phyloP scores from a whole-genome alignment of 345 rosid genomes.

The Clarkia xantiana region DNA sequence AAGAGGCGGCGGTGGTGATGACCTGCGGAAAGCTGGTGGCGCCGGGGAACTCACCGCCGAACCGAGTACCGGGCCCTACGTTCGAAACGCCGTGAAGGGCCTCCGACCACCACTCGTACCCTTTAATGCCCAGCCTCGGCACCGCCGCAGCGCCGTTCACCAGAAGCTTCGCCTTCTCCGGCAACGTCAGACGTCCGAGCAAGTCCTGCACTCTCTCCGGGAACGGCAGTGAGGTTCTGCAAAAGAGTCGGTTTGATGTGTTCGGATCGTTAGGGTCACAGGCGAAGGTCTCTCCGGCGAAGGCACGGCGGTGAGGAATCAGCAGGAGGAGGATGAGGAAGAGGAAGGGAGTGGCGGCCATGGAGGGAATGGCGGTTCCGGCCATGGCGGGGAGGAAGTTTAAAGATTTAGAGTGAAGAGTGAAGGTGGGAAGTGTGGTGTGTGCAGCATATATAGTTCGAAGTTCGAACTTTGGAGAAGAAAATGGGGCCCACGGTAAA shows the following conservation, averaged over 20 bases:
- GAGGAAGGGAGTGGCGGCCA: not conserved
- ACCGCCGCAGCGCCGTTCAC: slow-evolving; percentile 53
- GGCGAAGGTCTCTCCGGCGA: slow-evolving; percentile 37
- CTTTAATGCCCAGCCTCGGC: slow-evolving; percentile 63
- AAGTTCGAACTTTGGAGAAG: no score
- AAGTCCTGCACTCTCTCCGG: slow-evolving; percentile 48
- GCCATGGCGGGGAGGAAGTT: not conserved
- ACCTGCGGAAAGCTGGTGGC: slow-evolving; percentile 97
- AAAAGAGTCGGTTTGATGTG: slow-evolving; percentile 34
- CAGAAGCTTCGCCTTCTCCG: slow-evolving; percentile 55
- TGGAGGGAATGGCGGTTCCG: slow-evolving; percentile 4
- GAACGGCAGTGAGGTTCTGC: slow-evolving; percentile 32
- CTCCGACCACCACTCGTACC: slow-evolving; percentile 97
- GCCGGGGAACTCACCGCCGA: slow-evolving; percentile 44
- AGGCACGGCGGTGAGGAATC: not conserved
- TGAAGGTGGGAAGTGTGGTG: not conserved
- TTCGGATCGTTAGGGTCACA: slow-evolving; percentile 37
- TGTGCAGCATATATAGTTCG: no score
- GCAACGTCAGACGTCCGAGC: slow-evolving; percentile 47
- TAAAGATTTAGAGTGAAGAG: not conserved
- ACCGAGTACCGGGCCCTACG: slow-evolving; percentile 62
- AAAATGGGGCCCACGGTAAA: not conserved
- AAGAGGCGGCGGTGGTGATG: slow-evolving; percentile 77
- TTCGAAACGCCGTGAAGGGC: slow-evolving; percentile 86
- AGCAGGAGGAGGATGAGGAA: slow-evolving; percentile 15